phyloP scores from a whole-genome alignment of 345 rosid species.

The Sisymbrium irio region DNA sequence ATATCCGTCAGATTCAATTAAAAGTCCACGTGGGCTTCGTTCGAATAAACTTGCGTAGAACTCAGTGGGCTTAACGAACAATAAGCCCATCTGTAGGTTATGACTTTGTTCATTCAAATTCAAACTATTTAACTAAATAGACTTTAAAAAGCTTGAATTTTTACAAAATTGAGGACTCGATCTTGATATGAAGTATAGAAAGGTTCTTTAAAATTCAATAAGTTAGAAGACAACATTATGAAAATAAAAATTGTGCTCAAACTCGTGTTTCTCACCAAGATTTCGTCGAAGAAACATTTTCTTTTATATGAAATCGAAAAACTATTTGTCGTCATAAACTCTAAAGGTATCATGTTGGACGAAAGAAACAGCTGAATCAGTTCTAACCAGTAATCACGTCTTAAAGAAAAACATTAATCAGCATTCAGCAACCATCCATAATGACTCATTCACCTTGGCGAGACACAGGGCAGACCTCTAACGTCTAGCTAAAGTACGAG shows the following conservation, averaged over 20 bases:
- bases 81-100: constrained; percentile 12
- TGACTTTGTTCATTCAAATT: not conserved
- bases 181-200: not conserved
- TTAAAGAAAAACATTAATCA: too few species aligned
- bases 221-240: not conserved
- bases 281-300: too few species aligned
- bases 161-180: not conserved
- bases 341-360: not conserved
- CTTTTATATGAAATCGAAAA: too few species aligned
- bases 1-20: constrained; percentile 1
- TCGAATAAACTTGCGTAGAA: not conserved
- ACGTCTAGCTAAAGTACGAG: not conserved
- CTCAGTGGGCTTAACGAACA: constrained; percentile 1
- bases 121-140: not conserved
- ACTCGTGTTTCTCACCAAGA: not conserved
- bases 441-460: not conserved
- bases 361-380: not conserved
- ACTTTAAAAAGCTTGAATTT: not conserved
- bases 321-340: too few species aligned
- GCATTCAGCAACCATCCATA: not conserved
- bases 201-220: not conserved
- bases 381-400: not conserved
- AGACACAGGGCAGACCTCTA: not conserved
- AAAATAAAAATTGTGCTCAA: not conserved
- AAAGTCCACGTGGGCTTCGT: not conserved